Base-by-base conservation (phyloP, 2,329 filamentous ascomycete genomes). In the Hypoxylon sp. region DNA sequence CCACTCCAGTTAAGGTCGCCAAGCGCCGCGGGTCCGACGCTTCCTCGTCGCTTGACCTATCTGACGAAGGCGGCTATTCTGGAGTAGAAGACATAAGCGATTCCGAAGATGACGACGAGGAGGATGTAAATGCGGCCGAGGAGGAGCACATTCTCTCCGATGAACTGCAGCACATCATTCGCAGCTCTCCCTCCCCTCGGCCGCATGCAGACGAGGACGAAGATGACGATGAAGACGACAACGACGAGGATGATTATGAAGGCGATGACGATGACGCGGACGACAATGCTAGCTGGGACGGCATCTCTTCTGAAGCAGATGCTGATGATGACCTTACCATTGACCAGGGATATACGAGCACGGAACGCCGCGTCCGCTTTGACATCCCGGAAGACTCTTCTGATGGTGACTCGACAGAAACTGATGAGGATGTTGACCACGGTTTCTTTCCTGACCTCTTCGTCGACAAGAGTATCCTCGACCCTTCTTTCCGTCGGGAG, bases 1-100 rank as follows among this genome's bases (percentile, higher is more conserved):
- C 77, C 55, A 78, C 79, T 55, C 80, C 81, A 69, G 76, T 78
- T 75, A 84, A 82, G 75, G 77, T 75, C 49, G 72, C 78, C 66
- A 83, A 80, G 68, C 84, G 85, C 67, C 80, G 84, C 52, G 80
- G 76, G 62, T 87, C 84, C 28, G 81, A 83, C 71, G 80, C 81
- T 4, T 86, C 85, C 4, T 85, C 86, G 8, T 86, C 85, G 1
- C 78, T 85, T 60, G 80, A 87, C 72, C 80, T 88, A 4, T 90
- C 87, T 64, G 91, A 93, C 73, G 85, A 85, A 52, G 87, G 85
- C 55, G 90, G 88, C 59, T 93, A 93, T 77, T 91, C 89, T 1
- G 91, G 84, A 36, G 90, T 96, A 64, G 91, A 95, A 75, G 87
- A 93, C 52, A 90, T 96, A 65, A 92, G 87, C 70, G 92, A 94